Base-by-base conservation (phyloP, 2,329 filamentous ascomycete species). In the Neoarthrinium moseri region DNA sequence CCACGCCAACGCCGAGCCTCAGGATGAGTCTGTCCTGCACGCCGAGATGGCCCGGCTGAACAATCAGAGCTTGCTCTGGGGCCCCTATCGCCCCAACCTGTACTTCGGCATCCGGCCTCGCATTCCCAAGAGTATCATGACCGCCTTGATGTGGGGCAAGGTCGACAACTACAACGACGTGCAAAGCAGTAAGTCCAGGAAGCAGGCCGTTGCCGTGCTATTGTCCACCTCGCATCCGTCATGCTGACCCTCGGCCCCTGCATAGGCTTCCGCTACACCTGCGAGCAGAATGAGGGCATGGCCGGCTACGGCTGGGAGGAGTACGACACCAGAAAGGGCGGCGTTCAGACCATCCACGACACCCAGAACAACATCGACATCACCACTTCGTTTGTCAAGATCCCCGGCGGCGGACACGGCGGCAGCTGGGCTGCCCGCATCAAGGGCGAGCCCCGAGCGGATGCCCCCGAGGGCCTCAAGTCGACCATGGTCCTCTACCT, bases 281-380 rank as follows among this genome's bases (percentile, higher is more conserved):
- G 94, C 70, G 94, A 97, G 67, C 94, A 99, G 66, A 82, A 94
- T 65, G 90, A 95, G 64, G 87, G 87, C 54, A 95, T 99, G 79
- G 87, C 83, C 38, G 92, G 92, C 46, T 99, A 99, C 66, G 94
- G 94, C 51, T 99, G 94, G 94, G 91, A 97, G 59, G 89, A 95
- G 64, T 99, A 95, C 66, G 94, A 99, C 68, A 85, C 91, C 18
- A 80, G 94, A 47, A 86, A 78, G 46, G 94, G 94, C 51, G 94
- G 94, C 46, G 77, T 88, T 18, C 90, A 99, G 68, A 88, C 87
- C 1, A 92, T 99, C 49, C 90, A 95, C 62, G 94, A 99, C 65
- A 84, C 85, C 44, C 86, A 81, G 39, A 99, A 99, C 69, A 81
- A 80, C 47, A 79, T 99, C 54, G 91, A 97, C 69, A 80, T 99